Percentiles rank a stretch among this genome's conserved stretches.
phyloP scores from a whole-genome alignment of 148 eudicot species.

The Chenopodium suecicum region DNA sequence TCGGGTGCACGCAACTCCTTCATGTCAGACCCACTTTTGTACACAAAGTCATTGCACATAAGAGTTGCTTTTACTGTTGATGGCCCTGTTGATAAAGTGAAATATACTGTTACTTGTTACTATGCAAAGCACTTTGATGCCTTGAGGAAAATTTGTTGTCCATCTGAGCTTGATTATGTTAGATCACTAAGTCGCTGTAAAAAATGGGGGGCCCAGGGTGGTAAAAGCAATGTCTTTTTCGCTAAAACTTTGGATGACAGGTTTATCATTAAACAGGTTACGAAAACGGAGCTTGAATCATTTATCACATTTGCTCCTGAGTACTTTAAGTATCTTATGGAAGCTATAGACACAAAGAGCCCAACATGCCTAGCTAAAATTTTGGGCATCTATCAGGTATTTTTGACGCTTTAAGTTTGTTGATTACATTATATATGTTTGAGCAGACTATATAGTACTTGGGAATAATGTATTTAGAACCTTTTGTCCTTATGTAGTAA shows the following conservation, averaged over 20 bases:
- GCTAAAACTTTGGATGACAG: constrained; percentile 93
- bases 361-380: constrained; percentile 95
- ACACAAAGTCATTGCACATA: constrained; percentile 60
- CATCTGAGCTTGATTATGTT: constrained; percentile 75
- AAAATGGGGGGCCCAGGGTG: constrained; percentile 99
- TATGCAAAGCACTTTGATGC: constrained; percentile 84
- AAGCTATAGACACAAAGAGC: constrained; percentile 65
- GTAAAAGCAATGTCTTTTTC: constrained; percentile 85
- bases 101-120: constrained; percentile 78
- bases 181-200: constrained; percentile 92
- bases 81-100: constrained; percentile 71
- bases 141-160: constrained; percentile 84
- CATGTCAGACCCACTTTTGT: constrained; percentile 51
- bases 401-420: constrained; percentile 10
- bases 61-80: constrained; percentile 64
- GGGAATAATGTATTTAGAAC: not conserved
- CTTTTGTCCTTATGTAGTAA: not conserved
- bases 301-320: constrained; percentile 85
- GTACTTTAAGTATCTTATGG: constrained; percentile 80
- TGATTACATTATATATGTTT: not conserved
- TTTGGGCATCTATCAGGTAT: constrained; percentile 97
- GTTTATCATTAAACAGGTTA: constrained; percentile 93
- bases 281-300: constrained; percentile 96
- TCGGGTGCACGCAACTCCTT: constrained; percentile 51
- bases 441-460: not conserved